Evolutionary conservation across 179 eudicot genomes (phyloP), one percentile per base, ranked within the genome.

Genomic region (Drosera spatulata): DNA sequence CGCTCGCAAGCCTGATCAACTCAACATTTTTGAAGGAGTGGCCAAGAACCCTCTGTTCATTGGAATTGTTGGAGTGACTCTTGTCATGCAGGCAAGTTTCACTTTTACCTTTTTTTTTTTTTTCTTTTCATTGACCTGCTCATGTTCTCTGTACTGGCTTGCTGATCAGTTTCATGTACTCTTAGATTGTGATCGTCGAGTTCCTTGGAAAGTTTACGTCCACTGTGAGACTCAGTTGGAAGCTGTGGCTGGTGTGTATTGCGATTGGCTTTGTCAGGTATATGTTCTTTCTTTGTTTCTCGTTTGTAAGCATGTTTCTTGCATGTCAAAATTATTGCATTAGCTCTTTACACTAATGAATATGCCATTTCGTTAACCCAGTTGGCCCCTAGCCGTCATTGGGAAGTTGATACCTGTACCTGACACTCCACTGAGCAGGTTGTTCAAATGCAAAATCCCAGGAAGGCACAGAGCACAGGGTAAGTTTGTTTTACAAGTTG

Each of bases 381-480:
- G 96, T 53, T 91, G 96, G 96, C 98, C 98, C 44, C 91, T 91
- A 50, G 98, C 98, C 37, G 41, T 69, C 6, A 64, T 66, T 15
- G 98, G 96, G 41, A 91, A 91, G 66, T 59, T 75, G 40, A 85
- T 91, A 67, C 98, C 98, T 41, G 98, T 91, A 41, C 95, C 98
- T 10, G 60, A 76, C 68, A 88, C 95, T 48, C 97, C 96, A 38
- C 69, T 88, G 42, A 80, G 75, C 41, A 88, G 76, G 69, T 22
- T 22, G 33, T 22, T 22, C 33, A 22, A 22, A 22, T 22, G 33
- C 33, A 22, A 22, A 22, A 22, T 22, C 33, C 33, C 33, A 22
- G 1, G 33, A 22, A 22, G 33, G 33, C 33, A 1, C 33, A 22
- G 33, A 22, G 33, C 33, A 22, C 33, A 22, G 33, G 33, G 33